Evolutionary conservation across 2,329 filamentous ascomycete species (phyloP).

Genomic region (Exserohilum turcica): DNA sequence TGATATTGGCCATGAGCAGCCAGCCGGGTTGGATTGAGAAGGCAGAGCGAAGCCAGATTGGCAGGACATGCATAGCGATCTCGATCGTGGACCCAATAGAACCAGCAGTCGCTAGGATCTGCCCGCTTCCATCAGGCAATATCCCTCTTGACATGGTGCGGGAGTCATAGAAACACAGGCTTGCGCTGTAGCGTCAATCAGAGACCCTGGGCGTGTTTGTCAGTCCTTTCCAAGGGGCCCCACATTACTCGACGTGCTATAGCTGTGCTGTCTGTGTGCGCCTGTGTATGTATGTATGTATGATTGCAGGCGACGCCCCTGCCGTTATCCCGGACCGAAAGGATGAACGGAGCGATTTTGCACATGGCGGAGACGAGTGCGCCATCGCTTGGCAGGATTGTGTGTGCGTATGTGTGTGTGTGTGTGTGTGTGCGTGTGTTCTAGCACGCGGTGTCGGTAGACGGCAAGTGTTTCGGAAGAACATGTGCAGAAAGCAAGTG

Average conservation of each 20-base stretch:
- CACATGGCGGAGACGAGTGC: background rate
- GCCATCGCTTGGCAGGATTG: background rate
- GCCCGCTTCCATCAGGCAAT: background rate
- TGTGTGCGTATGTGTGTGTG: too few species aligned
- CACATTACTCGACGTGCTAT: background rate
- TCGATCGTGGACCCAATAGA: background rate
- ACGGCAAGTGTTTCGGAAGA: slow-evolving; percentile 1
- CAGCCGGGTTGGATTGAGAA: background rate
- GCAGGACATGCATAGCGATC: background rate
- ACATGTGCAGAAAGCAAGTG: background rate
- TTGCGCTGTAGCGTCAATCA: background rate
- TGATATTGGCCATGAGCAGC: too few species aligned
- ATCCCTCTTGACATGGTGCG: background rate
- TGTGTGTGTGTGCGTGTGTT: background rate
- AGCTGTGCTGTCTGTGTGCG: too few species aligned
- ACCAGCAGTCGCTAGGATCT: background rate
- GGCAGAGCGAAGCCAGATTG: background rate
- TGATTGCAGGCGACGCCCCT: too few species aligned
- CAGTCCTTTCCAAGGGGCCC: background rate
- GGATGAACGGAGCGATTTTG: background rate
- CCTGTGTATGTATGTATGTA: too few species aligned
- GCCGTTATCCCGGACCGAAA: background rate
- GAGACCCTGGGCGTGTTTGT: background rate
- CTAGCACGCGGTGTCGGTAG: background rate
- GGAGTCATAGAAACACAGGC: background rate